Base-by-base conservation (phyloP, 2,329 filamentous ascomycete species). In the Hymenoscyphus infarciens region DNA sequence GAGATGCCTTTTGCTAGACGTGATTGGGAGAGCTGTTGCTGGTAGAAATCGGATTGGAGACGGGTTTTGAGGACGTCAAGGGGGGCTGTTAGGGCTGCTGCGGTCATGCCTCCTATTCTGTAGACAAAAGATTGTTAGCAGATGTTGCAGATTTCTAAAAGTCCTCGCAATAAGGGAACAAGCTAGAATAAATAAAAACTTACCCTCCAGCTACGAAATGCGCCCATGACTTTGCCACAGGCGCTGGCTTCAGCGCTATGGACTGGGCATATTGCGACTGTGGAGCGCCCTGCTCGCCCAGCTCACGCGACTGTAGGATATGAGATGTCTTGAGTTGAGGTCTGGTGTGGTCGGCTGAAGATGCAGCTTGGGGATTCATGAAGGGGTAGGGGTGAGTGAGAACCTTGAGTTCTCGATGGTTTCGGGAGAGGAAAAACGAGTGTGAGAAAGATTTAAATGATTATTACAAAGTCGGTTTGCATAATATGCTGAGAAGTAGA, bases 61-160 rank as follows among this genome's bases (percentile, higher is more conserved):
- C 94, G 87, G 11, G 94, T 98, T 76, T 96, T 96, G 58, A 98
- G 83, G 35, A 97, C 93, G 74, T 97, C 94, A 64, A 98, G 88
- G 25, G 94, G 94, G 8, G 92, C 92, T 1, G 94, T 97, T n/a
- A 97, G 78, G n/a, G 90, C 88, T 27, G 94, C 91, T 11, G 94
- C 89, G 19, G 91, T 92, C 88, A 97, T 96, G 69, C 93, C 93
- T 70, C 93, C 93, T 59, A 91, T 78, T 52, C 93, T 96, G 68
- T 59, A 56, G 63, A 56, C 11, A 62, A 60, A 63, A 61, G 64
- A 63, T 55, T 66, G 38, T 56, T 29, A 56, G 25, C n/a, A 56
- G n/a, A 63, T 61, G 19, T 65, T 55, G 57, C 56, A n/a, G 42
- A 42, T 42, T 39, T 57, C 15, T 15, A 25, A 54, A 13, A 56